Evolutionary conservation across 148 eudicot species (phyloP).

Genomic region (Amaranthus cruentus): DNA sequence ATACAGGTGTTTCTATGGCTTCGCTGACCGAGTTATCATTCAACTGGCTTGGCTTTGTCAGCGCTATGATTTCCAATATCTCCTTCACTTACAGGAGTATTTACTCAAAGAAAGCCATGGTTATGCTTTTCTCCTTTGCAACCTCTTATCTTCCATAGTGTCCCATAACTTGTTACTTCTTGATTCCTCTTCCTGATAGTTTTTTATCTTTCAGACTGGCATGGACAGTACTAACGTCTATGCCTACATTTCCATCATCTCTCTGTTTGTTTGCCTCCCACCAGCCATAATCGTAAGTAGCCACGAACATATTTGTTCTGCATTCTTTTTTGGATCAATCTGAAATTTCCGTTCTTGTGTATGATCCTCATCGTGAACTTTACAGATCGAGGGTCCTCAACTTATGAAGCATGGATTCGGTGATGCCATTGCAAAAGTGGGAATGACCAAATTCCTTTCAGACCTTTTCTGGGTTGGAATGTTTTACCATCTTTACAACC

Average conservation of each 20-base stretch:
- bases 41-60: constrained; percentile 92
- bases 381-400: constrained; percentile 83
- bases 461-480: constrained; percentile 98
- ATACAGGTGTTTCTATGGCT: constrained; percentile 97
- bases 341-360: neutral
- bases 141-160: neutral
- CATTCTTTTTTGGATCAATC: neutral
- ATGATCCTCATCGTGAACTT: neutral
- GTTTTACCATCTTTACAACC: constrained; percentile 99
- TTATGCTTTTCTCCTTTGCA: constrained; percentile 24
- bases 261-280: constrained; percentile 81
- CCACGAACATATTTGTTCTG: neutral
- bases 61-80: constrained; percentile 98
- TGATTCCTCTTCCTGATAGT: constrained; percentile 5
- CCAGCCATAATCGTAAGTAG: constrained; percentile 89
- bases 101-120: constrained; percentile 99
- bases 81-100: constrained; percentile 99
- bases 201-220: constrained; percentile 67
- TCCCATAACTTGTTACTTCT: neutral
- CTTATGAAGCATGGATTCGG: constrained; percentile 68
- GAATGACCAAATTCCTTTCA: constrained; percentile 67
- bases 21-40: constrained; percentile 93
- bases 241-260: constrained; percentile 97
- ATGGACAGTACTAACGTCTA: constrained; percentile 98
- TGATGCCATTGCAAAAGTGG: constrained; percentile 96